Evolutionary conservation across 805 yeast species (phyloP).

Genomic region (Ogataea parapolymorpha): DNA sequence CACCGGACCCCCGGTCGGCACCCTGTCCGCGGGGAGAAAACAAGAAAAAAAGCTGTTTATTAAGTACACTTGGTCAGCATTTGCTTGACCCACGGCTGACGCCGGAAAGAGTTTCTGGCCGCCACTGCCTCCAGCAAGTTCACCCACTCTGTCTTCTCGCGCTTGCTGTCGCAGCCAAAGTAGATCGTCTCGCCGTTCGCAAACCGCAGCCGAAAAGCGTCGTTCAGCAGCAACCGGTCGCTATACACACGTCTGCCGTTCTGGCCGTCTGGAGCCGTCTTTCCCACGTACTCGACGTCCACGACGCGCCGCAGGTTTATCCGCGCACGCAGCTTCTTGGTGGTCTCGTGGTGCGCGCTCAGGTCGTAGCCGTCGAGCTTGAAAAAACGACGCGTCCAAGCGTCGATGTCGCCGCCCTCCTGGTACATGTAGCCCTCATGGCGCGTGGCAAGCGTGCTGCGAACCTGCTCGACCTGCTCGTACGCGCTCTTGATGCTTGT

Average conservation of each 20-base stretch:
- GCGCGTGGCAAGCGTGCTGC: conserved; percentile 23
- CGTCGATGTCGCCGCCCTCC: conserved; percentile 85
- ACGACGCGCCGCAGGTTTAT: conserved; percentile 71
- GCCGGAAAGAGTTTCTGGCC: conserved; percentile 30
- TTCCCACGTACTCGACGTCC: conserved; percentile 45
- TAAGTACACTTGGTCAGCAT: conserved; percentile 21
- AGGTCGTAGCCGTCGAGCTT: conserved; percentile 68
- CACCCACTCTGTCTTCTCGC: conserved; percentile 67
- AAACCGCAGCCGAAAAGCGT: conserved; percentile 73
- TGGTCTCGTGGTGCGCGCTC: conserved; percentile 70
- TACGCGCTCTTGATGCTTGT: conserved; percentile 59
- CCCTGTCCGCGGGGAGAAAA: conserved; percentile 4
- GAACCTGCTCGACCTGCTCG: conserved; percentile 38
- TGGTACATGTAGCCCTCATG: conserved; percentile 77
- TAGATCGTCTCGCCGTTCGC: conserved; percentile 78
- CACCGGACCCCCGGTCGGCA: conserved; percentile 4
- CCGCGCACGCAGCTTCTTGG: conserved; percentile 67
- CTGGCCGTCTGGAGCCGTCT: conserved; percentile 21
- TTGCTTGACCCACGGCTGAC: conserved; percentile 36
- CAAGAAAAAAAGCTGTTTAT: neutral
- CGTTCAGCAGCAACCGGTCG: conserved; percentile 64
- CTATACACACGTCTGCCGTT: conserved; percentile 52
- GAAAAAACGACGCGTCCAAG: conserved; percentile 72
- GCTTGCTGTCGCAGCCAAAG: conserved; percentile 75
- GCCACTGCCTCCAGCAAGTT: conserved; percentile 53